Base-by-base conservation (phyloP, 192 early-diverging fungal species). In the Gaertneriomyces sp. region DNA sequence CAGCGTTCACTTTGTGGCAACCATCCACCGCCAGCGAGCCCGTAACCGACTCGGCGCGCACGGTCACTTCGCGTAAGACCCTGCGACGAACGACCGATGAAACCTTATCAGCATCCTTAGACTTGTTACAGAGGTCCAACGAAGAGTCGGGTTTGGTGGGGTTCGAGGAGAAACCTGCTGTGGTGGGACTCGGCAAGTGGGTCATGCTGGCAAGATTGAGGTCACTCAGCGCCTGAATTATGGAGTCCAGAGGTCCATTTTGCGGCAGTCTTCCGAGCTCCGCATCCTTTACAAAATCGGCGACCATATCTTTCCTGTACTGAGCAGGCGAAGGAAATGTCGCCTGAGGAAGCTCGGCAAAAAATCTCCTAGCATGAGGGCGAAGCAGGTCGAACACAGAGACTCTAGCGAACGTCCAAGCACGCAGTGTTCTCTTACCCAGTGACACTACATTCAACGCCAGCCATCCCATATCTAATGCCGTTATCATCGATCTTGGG, bases 311-410 rank as follows among this genome's bases (percentile, higher is more conserved):
- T 11, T 12, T 33, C 10, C 54, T 14, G 20, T 55, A 55, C 11
- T 25, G 14, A 11, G 54, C 2, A 0, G 54, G 54, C 16, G 25
- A 14, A 33, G 54, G 54, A 55, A 17, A 55, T 2, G 10, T 25
- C 25, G 4, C 54, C 25, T 55, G 54, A 19, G 54, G 54, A 33
- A 55, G 54, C 25, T 55, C 54, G 10, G 54, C 54, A 55, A 55
- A 55, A 25, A 55, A 55, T 12, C 25, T 55, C 11, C 54, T 55
- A 33, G 10, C 47, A 49, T 49, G 2, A n/a, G 17, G 47, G 12
- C 47, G 2, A 17, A 49, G 47, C 2, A 49, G 0, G 47, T n/a
- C 16, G 2, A 49, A 49, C 2, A 17, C 2, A n/a, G 25, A 33
- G 25, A 2, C 25, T 2, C 25, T 1, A 33, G 25, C 25, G 25